Base-by-base conservation (phyloP, 306 rosid genomes). In the Corylus avellana region DNA sequence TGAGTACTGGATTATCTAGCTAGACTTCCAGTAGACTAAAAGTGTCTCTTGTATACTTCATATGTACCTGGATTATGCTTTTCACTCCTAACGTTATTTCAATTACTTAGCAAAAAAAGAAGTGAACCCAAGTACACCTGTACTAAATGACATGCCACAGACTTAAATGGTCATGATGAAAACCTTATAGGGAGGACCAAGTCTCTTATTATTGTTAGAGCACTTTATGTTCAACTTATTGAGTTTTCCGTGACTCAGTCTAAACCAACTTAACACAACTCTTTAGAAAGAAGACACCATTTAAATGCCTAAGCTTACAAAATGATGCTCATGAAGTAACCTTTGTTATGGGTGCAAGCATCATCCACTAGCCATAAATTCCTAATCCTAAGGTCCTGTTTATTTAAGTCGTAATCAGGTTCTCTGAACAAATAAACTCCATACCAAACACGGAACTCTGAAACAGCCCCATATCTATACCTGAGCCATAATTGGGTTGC, bases 401-500 rank as follows among this genome's bases (percentile, higher is more conserved):
- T 49, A 37, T 68, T 68, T 42, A 29, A 18, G 51, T 68, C 1
- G 51, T 68, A 42, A 68, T n/a, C 51, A 39, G 20, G 29, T 68
- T 42, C 51, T 35, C 18, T 16, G 27, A 68, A 42, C 70, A 63
- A 63, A 63, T 2, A 42, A 5, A 72, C 27, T 18, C 70, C 55
- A 12, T 20, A 8, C 32, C n/a, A 2, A 12, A 62, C 20, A 63
- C n/a, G 1, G 9, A 63, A 18, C 62, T 67, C 70, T 20, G 32
- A 49, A 51, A 54, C 1, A 48, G 51, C 54, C 25, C 17, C 44
- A 67, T 79, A 81, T 70, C 51, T 63, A 32, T 70, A 93, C 98
- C 97, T 95, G 99, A 56, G 99, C 99, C 98, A 95, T 91, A 49
- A 95, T 93, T 70, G 99, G 99, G 79, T 95, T 95, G 90, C 99